phyloP scores from a whole-genome alignment of 345 rosid genomes.

The Lagerstroemia speciosa region DNA sequence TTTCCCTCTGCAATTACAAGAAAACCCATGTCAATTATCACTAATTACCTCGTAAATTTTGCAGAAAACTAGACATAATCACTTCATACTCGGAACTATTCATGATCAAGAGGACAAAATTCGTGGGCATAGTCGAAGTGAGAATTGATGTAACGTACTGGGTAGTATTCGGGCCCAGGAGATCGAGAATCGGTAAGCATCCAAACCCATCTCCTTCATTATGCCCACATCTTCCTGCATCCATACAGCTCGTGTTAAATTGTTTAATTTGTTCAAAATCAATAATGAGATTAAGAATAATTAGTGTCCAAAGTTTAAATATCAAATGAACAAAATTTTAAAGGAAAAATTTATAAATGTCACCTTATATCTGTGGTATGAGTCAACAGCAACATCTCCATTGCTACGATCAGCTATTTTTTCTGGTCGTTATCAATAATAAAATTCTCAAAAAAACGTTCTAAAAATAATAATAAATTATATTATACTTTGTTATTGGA shows the following conservation, averaged over 20 bases:
- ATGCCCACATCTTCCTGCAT: constrained; percentile 11
- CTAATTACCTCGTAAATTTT: no score
- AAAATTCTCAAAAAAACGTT: not conserved
- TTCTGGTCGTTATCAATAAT: constrained; percentile 7
- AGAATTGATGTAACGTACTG: constrained; percentile 4
- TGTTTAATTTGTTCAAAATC: not conserved
- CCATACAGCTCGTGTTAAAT: not conserved
- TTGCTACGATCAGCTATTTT: constrained; percentile 33
- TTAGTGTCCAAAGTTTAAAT: not conserved
- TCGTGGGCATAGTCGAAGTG: no score
- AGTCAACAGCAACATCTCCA: constrained; percentile 47
- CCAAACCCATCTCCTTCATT: constrained; percentile 16
- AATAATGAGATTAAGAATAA: no score
- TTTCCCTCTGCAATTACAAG: constrained; percentile 29
- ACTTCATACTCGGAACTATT: no score
- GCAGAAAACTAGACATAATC: no score
- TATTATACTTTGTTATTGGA: not conserved
- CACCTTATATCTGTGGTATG: constrained; percentile 51
- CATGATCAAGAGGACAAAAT: not conserved
- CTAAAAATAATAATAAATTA: not conserved
- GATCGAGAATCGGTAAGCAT: constrained; percentile 17
- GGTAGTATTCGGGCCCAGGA: constrained; percentile 18
- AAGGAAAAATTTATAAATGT: not conserved
- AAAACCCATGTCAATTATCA: no score
- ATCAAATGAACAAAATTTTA: not conserved